Conservation (phyloP, 2,329 filamentous ascomycete species). For the Graphiopsis chlorocephala region DNA sequence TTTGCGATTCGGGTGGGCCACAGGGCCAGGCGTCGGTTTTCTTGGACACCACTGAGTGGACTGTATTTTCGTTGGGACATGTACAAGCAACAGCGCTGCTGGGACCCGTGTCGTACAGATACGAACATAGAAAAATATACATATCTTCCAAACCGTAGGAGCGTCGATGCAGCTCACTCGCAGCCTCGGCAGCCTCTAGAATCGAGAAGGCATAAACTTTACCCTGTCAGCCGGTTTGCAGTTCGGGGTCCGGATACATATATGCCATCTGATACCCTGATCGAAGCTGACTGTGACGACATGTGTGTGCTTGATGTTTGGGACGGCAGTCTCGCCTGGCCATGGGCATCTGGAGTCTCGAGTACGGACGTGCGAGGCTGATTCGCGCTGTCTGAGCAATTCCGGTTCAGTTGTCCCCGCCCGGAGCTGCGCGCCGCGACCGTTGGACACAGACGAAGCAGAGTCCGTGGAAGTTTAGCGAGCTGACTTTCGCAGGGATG, state of each 20-base stretch:
- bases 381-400: not conserved
- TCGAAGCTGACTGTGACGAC: not conserved
- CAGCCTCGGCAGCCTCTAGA: not conserved
- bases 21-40: not conserved
- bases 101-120: not conserved
- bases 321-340: not conserved
- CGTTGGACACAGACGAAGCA: not conserved
- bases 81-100: conserved; percentile 2
- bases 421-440: not conserved
- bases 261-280: not conserved
- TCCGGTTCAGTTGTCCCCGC: not conserved
- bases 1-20: conserved; percentile 1
- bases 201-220: not conserved
- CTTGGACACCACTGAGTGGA: not conserved
- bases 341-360: not conserved
- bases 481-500: not conserved
- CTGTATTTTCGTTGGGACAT: not conserved
- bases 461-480: not conserved
- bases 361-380: not conserved
- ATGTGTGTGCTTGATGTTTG: not conserved
- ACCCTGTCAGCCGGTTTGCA: not conserved
- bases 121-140: not conserved
- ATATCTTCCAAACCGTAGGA: not conserved
- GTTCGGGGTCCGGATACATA: not conserved
- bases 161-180: not conserved